These are phyloP conservation scores for Nannochloris sp. DNA, from an alignment of 139 green algal species.

Conservation along the genomic window DNA sequence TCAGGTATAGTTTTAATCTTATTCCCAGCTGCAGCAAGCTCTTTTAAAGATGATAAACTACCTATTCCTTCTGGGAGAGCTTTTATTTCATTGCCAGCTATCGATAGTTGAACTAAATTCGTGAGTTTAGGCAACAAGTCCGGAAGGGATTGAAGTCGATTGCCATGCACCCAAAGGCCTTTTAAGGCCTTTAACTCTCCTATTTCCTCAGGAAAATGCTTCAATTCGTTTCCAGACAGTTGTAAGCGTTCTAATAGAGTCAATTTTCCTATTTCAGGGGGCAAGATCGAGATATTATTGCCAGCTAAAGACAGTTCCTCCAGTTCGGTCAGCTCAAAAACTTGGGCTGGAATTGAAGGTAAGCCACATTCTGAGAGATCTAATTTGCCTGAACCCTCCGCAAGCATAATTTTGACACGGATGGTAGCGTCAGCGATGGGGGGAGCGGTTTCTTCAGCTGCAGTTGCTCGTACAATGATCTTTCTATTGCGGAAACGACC, in stretches of 20 bases:
- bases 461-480: not conserved
- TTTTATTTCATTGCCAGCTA: slow-evolving; percentile 46
- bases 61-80: slow-evolving; percentile 33
- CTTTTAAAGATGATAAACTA: slow-evolving; percentile 26
- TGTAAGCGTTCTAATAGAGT: slow-evolving; percentile 47
- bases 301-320: slow-evolving; percentile 63
- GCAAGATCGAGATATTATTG: slow-evolving; percentile 46
- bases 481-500: not conserved
- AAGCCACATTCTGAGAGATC: slow-evolving; percentile 64
- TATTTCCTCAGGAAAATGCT: slow-evolving; percentile 32
- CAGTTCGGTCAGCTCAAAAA: slow-evolving; percentile 33
- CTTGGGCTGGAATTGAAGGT: slow-evolving; percentile 29
- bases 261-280: slow-evolving; percentile 28
- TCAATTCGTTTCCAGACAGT: slow-evolving; percentile 65
- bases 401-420: slow-evolving; percentile 29
- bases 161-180: slow-evolving; percentile 60
- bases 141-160: slow-evolving; percentile 51
- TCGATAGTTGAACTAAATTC: slow-evolving; percentile 38
- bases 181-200: slow-evolving; percentile 41
- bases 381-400: slow-evolving; percentile 40
- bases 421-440: slow-evolving; percentile 10
- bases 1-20: slow-evolving; percentile 41
- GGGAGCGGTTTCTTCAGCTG: not conserved
- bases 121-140: slow-evolving; percentile 39
- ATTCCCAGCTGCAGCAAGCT: slow-evolving; percentile 53